These are phyloP conservation scores for Lojkania enalia DNA, from an alignment of 2,329 filamentous ascomycete genomes.

Conservation along the genomic window DNA sequence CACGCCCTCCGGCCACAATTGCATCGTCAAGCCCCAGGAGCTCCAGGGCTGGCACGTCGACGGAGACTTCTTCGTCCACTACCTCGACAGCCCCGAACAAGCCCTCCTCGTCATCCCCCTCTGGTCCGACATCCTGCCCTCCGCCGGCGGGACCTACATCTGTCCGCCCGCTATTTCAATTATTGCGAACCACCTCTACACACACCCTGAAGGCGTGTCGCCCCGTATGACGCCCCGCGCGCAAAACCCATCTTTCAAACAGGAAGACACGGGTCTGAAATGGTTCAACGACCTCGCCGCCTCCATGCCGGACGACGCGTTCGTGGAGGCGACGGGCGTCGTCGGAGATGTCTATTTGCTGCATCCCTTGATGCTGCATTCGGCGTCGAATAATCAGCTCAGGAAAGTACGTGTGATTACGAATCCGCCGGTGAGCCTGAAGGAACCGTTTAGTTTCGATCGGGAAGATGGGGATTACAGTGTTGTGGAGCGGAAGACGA, in stretches of 20 bases:
- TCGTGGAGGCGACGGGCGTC: conserved; percentile 59
- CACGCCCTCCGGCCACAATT: conserved; percentile 54
- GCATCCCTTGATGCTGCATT: conserved; percentile 65
- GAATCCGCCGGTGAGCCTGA: conserved; percentile 58
- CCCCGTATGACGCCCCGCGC: conserved; percentile 65
- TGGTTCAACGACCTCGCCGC: conserved; percentile 52
- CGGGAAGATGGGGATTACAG: conserved; percentile 56
- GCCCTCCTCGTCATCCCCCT: conserved; percentile 69
- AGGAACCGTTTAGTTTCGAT: conserved; percentile 58
- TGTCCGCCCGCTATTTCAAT: conserved; percentile 62
- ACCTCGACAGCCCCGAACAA: conserved; percentile 71
- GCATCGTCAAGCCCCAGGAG: conserved; percentile 55
- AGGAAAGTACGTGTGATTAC: conserved; percentile 57
- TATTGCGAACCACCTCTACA: conserved; percentile 60
- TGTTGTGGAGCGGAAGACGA: conserved; percentile 60
- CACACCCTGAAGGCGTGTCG: conserved; percentile 66
- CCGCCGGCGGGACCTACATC: conserved; percentile 67
- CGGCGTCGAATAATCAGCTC: conserved; percentile 54
- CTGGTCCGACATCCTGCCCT: conserved; percentile 64
- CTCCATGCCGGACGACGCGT: conserved; percentile 44
- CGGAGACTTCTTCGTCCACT: conserved; percentile 74
- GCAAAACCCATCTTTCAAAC: conserved; percentile 50
- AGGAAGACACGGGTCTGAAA: conserved; percentile 47
- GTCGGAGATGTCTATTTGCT: conserved; percentile 62
- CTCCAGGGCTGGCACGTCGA: conserved; percentile 69